Percentiles rank a stretch among this genome's conserved stretches.
These are phyloP conservation scores for Cutaneotrichosporon dermatis DNA, from an alignment of 1,284 basidiomycete species.

Conservation along the genomic window DNA sequence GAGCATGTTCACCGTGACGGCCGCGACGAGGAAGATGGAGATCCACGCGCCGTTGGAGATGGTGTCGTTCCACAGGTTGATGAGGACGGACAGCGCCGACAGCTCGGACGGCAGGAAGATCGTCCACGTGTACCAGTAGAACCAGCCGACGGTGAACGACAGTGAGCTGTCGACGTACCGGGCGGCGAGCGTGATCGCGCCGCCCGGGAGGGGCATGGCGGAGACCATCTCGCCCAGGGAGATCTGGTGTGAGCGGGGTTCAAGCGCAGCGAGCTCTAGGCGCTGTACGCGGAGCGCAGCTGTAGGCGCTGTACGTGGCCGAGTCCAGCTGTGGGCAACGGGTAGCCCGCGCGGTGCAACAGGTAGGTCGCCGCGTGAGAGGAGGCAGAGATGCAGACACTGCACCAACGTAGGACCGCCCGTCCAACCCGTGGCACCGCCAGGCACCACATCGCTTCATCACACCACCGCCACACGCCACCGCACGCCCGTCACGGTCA, in stretches of 20 bases:
- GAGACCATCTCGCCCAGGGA: conserved; percentile 51
- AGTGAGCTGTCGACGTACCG: conserved; percentile 59
- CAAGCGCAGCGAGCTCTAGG: no score
- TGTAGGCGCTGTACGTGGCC: no score
- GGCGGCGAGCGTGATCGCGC: conserved; percentile 73
- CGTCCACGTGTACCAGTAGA: conserved; percentile 70
- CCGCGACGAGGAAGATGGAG: conserved; percentile 64
- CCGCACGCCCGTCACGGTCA: no score
- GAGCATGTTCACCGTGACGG: conserved; percentile 50
- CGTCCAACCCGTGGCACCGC: no score
- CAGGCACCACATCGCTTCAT: no score
- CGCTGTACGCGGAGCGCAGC: no score
- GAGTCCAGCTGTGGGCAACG: no score
- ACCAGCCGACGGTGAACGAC: conserved; percentile 77
- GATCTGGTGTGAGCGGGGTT: conserved; percentile 13
- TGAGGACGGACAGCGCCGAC: conserved; percentile 67
- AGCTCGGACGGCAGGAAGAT: conserved; percentile 72
- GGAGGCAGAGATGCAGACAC: no score
- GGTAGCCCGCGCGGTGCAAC: no score
- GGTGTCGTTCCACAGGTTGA: conserved; percentile 62
- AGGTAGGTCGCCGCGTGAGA: no score
- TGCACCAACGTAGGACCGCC: no score
- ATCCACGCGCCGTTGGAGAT: conserved; percentile 68
- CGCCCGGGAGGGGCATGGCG: conserved; percentile 54
- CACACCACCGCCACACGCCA: no score